These are phyloP conservation scores for Berberis vulgaris DNA, from an alignment of 164 flowering plant species.

Conservation along the genomic window DNA sequence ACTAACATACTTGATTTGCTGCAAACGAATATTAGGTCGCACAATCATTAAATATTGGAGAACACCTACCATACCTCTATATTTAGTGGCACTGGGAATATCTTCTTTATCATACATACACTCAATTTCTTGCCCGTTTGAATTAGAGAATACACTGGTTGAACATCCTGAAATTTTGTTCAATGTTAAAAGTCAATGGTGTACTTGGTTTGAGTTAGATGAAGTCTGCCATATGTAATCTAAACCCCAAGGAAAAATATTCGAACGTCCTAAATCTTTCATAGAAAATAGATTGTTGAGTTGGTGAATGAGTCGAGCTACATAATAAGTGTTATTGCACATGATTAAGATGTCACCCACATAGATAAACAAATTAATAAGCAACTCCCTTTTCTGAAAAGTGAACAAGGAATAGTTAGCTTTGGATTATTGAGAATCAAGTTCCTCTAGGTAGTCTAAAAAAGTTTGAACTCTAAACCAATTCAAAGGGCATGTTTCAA, in stretches of 20 bases:
- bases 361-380: background rate
- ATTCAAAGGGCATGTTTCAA: slow-evolving; percentile 1
- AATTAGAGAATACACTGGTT: background rate
- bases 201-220: background rate
- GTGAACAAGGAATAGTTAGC: slow-evolving; percentile 1
- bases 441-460: background rate
- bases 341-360: slow-evolving; percentile 1
- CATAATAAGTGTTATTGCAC: background rate
- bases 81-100: background rate
- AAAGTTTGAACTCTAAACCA: background rate
- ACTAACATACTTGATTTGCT: too few species aligned
- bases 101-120: background rate
- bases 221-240: too few species aligned
- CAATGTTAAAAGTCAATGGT: background rate
- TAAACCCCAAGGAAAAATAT: background rate
- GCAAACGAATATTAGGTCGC: background rate
- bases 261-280: background rate
- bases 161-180: background rate
- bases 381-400: background rate
- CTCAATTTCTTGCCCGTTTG: background rate
- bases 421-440: background rate
- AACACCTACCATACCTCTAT: background rate
- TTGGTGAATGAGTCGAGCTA: background rate
- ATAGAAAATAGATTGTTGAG: background rate
- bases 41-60: background rate